Conservation (phyloP, 306 rosid genomes). For the Cucumis cinereus region DNA sequence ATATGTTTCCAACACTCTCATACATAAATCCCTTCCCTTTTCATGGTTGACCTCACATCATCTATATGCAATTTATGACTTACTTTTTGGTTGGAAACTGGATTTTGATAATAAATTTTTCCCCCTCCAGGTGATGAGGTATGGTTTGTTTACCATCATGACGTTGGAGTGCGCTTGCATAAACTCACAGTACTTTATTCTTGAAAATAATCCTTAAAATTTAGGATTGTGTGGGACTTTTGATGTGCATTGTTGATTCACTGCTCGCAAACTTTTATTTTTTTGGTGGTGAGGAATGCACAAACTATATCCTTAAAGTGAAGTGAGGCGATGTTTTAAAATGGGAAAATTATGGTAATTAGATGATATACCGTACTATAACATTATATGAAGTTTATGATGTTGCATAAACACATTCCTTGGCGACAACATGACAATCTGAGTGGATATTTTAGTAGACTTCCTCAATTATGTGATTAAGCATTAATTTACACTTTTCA, state of each 20-base stretch:
- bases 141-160: constrained; percentile 16
- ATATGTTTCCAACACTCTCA: not conserved
- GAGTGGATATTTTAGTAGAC: not conserved
- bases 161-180: constrained; percentile 4
- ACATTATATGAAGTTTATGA: not conserved
- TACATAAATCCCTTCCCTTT: not conserved
- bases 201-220: not conserved
- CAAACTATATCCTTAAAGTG: not conserved
- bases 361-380: not conserved
- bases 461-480: not conserved
- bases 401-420: not conserved
- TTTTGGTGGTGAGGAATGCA: not conserved
- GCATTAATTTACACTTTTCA: not conserved
- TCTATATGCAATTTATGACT: not conserved
- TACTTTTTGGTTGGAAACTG: not conserved
- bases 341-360: not conserved
- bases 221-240: not conserved
- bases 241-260: not conserved
- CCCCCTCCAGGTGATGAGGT: constrained; percentile 95
- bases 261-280: not conserved
- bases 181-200: not conserved
- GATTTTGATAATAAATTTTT: constrained; percentile 11
- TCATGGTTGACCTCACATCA: not conserved
- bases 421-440: not conserved
- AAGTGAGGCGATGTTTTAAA: not conserved